phyloP scores from a whole-genome alignment of 75 land plant species.

The Cunninghamia lanceolata region DNA sequence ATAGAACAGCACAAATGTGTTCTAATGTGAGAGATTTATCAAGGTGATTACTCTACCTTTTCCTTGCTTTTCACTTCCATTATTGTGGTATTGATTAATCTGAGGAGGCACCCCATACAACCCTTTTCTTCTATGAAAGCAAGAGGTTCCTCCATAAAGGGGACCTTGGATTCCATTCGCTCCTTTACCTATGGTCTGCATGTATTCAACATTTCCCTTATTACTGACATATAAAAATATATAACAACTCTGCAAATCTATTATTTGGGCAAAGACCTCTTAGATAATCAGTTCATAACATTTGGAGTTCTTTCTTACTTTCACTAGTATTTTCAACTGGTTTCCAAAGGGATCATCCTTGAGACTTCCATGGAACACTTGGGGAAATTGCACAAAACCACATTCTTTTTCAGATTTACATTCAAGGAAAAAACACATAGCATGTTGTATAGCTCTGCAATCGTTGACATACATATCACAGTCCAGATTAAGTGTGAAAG shows the following conservation, averaged over 20 bases:
- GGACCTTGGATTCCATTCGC: conserved; percentile 18
- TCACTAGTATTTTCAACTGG: not conserved
- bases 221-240: not conserved
- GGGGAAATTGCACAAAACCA: conserved; percentile 42
- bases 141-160: conserved; percentile 18
- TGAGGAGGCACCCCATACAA: conserved; percentile 12
- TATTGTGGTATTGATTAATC: too few relatives aligned
- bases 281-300: not conserved
- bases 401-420: conserved; percentile 3
- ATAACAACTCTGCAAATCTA: not conserved
- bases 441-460: conserved; percentile 18
- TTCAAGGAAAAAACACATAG: conserved; percentile 36
- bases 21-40: too few relatives aligned
- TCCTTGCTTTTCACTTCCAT: too few relatives aligned
- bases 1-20: too few relatives aligned
- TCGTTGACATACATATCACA: conserved; percentile 41
- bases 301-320: not conserved
- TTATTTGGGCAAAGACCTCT: not conserved
- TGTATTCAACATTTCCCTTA: not conserved
- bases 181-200: conserved; percentile 6
- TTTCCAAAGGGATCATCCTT: not conserved
- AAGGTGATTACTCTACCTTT: too few relatives aligned
- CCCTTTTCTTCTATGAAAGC: conserved; percentile 26
- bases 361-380: conserved; percentile 19
- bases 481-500: conserved; percentile 51